These are phyloP conservation scores for Chimonanthus salicifolius DNA, from an alignment of 164 flowering plant species.

Conservation along the genomic window DNA sequence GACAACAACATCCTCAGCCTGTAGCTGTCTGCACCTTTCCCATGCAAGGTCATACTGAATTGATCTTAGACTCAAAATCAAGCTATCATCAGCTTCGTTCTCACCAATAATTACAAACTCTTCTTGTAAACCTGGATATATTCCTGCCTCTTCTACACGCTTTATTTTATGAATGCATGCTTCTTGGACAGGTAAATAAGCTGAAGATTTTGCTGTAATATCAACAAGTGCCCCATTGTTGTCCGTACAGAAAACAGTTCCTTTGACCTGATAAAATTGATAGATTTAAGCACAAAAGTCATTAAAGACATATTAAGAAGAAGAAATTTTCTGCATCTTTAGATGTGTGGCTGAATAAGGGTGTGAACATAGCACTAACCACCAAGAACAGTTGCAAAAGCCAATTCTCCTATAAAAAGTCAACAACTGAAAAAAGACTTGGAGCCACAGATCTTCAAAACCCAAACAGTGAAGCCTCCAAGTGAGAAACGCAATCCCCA, in stretches of 20 bases:
- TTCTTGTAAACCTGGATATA: constrained; percentile 67
- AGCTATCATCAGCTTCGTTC: constrained; percentile 73
- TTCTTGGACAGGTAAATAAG: constrained; percentile 73
- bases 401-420: not conserved
- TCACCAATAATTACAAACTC: constrained; percentile 85
- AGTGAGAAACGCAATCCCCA: not conserved
- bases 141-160: constrained; percentile 74
- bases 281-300: not conserved
- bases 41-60: constrained; percentile 84
- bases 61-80: constrained; percentile 64
- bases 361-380: not conserved
- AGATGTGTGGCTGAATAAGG: not conserved
- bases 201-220: constrained; percentile 81
- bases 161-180: constrained; percentile 71
- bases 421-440: not conserved
- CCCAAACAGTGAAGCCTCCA: not conserved
- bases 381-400: not conserved
- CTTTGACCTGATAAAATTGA: constrained; percentile 59
- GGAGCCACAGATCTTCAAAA: too few species aligned
- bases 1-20: constrained; percentile 89
- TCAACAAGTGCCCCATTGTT: constrained; percentile 77
- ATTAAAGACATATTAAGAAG: not conserved
- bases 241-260: constrained; percentile 63
- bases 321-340: not conserved
- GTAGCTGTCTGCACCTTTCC: constrained; percentile 95